Base-by-base conservation (phyloP, 768 basidiomycete species). In the Cubamyces lactineus region DNA sequence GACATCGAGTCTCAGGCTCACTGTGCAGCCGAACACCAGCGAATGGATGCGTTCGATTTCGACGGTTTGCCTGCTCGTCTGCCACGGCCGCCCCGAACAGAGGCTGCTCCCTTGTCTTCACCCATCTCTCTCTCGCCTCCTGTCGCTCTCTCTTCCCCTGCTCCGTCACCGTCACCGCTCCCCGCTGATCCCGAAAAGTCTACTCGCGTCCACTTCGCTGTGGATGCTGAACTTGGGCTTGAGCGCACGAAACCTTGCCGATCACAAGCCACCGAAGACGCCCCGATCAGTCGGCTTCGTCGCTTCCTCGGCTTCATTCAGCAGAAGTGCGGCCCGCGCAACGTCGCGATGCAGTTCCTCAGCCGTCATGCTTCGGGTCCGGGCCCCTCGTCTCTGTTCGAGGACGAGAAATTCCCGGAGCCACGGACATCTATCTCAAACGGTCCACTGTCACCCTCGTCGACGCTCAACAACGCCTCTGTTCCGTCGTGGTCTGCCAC, bases 1-100 rank as follows among this genome's bases (percentile, higher is more conserved):
- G 70, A 67, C 55, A 53, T 68, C 17, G 68, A 69, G 64, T 64
- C 57, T 0, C 53, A 47, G 47, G 53, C 53, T 13, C 47, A 58
- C n/a, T 47, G 58, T 19, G 63, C 62, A 30, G 62, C 53, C 24
- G 61, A 65, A 23, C 57, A 55, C 41, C 66, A 69, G 54, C 64
- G 67, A 24, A 51, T 68, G 2, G 66, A 65, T 53, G 63, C 63
- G 48, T 77, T 76, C 63, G 74, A 77, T 61, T 77, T 76, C 51
- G 74, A 76, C 59, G 71, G 70, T 16, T 70, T 77, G n/a, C 75
- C 75, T 15, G 62, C 70, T 52, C 55, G 69, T 23, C 51, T 67
- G 51, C 46, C 63, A 46, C 52, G 64, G 62, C 59, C 57, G 46
- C 57, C 40, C 28, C 48, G 61, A 5, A 24, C 53, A 7, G 59